Evolutionary conservation across 495 filamentous ascomycete genomes (phyloP).

Genomic region (Umbilicaria muhlenbergii): DNA sequence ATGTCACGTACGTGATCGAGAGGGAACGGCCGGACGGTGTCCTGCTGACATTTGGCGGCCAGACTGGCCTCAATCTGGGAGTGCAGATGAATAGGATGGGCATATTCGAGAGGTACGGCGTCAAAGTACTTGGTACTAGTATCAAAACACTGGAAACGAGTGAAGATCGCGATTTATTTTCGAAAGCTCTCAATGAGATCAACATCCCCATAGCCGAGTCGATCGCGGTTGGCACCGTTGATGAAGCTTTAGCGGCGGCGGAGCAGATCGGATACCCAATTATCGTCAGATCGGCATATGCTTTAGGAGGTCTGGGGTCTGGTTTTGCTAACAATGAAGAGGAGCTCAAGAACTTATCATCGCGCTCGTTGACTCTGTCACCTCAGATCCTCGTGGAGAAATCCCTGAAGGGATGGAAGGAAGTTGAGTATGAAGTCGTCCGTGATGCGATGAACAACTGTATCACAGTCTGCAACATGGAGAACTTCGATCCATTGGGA

Average conservation of each 20-base stretch:
- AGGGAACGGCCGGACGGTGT: constrained; percentile 89
- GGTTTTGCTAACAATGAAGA: constrained; percentile 93
- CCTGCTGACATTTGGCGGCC: constrained; percentile 89
- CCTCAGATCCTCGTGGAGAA: constrained; percentile 97
- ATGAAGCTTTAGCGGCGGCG: constrained; percentile 79
- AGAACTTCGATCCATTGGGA: constrained; percentile 95
- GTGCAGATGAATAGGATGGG: constrained; percentile 96
- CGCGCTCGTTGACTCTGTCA: constrained; percentile 83
- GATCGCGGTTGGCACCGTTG: constrained; percentile 76
- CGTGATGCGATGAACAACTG: constrained; percentile 91
- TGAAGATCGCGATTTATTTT: constrained; percentile 91
- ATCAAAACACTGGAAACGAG: constrained; percentile 86
- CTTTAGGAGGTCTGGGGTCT: constrained; percentile 86
- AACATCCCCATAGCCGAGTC: constrained; percentile 94
- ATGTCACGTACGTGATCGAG: constrained; percentile 91
- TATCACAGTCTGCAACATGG: constrained; percentile 99
- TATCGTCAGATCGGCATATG: constrained; percentile 92
- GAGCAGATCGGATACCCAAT: constrained; percentile 85
- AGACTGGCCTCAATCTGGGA: constrained; percentile 90
- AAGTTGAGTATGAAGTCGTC: constrained; percentile 96
- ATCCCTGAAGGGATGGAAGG: constrained; percentile 99
- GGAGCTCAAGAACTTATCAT: constrained; percentile 82
- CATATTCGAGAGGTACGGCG: constrained; percentile 84
- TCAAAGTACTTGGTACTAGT: constrained; percentile 88
- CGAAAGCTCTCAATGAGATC: constrained; percentile 83